These are phyloP conservation scores for Scutellaria minor DNA, from an alignment of 257 asterid genomes.

Conservation along the genomic window DNA sequence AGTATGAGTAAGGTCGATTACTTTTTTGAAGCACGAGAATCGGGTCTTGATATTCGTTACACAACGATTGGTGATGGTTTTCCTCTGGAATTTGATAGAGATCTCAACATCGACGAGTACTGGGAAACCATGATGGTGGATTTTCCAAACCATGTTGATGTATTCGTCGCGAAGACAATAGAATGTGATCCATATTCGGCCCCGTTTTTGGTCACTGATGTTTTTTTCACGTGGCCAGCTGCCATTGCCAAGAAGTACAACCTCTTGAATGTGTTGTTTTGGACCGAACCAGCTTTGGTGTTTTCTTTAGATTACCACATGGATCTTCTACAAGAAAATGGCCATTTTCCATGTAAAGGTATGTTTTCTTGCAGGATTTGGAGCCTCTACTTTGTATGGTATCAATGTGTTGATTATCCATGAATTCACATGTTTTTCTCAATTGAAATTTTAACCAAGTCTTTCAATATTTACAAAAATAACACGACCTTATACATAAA, in stretches of 20 bases:
- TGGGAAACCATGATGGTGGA: constrained; percentile 42
- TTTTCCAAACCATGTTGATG: constrained; percentile 50
- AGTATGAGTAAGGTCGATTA: not conserved
- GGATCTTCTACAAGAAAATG: constrained; percentile 45
- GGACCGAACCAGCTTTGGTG: constrained; percentile 58
- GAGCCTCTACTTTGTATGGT: too few species aligned
- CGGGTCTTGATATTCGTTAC: constrained; percentile 61
- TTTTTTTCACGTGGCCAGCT: constrained; percentile 50
- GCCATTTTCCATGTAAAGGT: constrained; percentile 50
- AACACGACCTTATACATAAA: too few species aligned
- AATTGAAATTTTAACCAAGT: too few species aligned
- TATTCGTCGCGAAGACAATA: constrained; percentile 42
- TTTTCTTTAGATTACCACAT: constrained; percentile 51
- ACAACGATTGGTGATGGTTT: constrained; percentile 56
- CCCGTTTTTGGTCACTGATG: constrained; percentile 55
- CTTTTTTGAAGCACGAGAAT: constrained; percentile 42
- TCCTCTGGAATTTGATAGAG: constrained; percentile 48
- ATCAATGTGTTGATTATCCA: too few species aligned
- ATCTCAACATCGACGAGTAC: constrained; percentile 19
- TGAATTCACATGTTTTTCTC: too few species aligned
- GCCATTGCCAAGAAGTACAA: constrained; percentile 50
- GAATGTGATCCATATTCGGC: constrained; percentile 38
- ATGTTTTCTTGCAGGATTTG: not conserved
- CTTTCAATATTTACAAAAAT: too few species aligned
- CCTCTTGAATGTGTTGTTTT: constrained; percentile 55